These are phyloP conservation scores for Monocercomonoides exilis DNA, from an alignment of 78 protist species.

Conservation along the genomic window DNA sequence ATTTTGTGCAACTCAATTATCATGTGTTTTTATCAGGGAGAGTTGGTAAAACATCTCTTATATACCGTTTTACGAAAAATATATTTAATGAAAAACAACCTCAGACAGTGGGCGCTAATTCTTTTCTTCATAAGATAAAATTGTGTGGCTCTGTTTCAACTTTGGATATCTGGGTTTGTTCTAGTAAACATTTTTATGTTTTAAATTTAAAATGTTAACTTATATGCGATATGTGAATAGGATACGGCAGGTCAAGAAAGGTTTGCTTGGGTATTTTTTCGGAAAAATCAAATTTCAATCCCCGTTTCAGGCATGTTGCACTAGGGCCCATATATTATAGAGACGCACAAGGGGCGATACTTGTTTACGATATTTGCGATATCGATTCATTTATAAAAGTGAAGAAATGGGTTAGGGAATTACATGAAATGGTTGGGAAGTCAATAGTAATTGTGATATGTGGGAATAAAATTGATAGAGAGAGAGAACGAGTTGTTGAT, in stretches of 20 bases:
- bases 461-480: slow-evolving; percentile 21
- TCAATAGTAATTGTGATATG: not conserved
- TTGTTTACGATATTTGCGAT: slow-evolving; percentile 41
- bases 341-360: slow-evolving; percentile 29
- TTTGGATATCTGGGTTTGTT: slow-evolving; percentile 28
- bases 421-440: slow-evolving; percentile 9
- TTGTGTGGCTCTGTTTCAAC: not conserved
- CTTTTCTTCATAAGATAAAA: slow-evolving; percentile 3
- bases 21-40: too few relatives aligned
- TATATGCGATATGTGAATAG: too few relatives aligned
- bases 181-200: not conserved
- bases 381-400: slow-evolving; percentile 2
- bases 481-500: slow-evolving; percentile 3
- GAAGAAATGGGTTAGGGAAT: slow-evolving; percentile 30
- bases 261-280: slow-evolving; percentile 8
- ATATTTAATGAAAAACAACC: slow-evolving; percentile 13
- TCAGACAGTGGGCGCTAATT: slow-evolving; percentile 32
- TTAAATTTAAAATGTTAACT: not conserved
- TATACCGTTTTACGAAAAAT: slow-evolving; percentile 11
- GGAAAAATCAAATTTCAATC: not conserved
- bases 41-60: slow-evolving; percentile 35
- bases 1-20: too few relatives aligned
- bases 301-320: not conserved
- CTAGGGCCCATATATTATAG: slow-evolving; percentile 34
- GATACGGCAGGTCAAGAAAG: slow-evolving; percentile 46